Percentiles rank a stretch among this genome's conserved stretches.
Evolutionary conservation across 805 yeast genomes (phyloP).

Genomic region (Candida methanosorbosa): DNA sequence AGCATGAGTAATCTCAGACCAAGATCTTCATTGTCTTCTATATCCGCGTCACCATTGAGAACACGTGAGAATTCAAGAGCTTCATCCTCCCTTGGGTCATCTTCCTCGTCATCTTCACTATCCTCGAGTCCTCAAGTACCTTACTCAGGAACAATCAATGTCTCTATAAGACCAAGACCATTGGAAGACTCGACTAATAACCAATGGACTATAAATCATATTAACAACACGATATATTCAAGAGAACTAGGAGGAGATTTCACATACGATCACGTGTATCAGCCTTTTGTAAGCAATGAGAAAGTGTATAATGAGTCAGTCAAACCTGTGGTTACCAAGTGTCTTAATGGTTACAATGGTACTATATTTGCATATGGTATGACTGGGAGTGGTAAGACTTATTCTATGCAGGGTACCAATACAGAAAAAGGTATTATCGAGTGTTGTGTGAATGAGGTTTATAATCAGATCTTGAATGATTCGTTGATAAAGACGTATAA

Average conservation of each 20-base stretch:
- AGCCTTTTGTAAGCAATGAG: conserved; percentile 41
- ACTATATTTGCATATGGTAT: conserved; percentile 92
- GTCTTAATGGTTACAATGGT: conserved; percentile 71
- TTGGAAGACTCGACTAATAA: conserved; percentile 13
- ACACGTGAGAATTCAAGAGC: conserved; percentile 12
- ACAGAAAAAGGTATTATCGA: conserved; percentile 65
- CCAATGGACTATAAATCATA: conserved; percentile 38
- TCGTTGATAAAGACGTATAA: conserved; percentile 25
- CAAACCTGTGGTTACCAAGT: conserved; percentile 41
- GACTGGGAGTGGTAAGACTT: conserved; percentile 92
- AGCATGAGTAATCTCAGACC: conserved; percentile 11
- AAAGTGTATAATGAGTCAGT: conserved; percentile 56
- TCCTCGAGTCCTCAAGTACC: conserved; percentile 8
- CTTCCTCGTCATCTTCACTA: conserved; percentile 1
- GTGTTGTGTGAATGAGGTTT: conserved; percentile 54
- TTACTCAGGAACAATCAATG: conserved; percentile 67
- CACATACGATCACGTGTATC: conserved; percentile 72
- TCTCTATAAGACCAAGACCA: conserved; percentile 75
- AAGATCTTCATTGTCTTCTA: conserved; percentile 12
- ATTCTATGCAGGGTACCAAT: conserved; percentile 70
- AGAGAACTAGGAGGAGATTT: conserved; percentile 58
- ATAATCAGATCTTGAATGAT: conserved; percentile 31
- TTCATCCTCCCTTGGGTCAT: conserved; percentile 12
- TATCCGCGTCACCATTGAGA: too few species aligned
- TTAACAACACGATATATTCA: conserved; percentile 31